Conservation (phyloP, 371 early-diverging fungal genomes). For the Sporodiniella umbellata region DNA sequence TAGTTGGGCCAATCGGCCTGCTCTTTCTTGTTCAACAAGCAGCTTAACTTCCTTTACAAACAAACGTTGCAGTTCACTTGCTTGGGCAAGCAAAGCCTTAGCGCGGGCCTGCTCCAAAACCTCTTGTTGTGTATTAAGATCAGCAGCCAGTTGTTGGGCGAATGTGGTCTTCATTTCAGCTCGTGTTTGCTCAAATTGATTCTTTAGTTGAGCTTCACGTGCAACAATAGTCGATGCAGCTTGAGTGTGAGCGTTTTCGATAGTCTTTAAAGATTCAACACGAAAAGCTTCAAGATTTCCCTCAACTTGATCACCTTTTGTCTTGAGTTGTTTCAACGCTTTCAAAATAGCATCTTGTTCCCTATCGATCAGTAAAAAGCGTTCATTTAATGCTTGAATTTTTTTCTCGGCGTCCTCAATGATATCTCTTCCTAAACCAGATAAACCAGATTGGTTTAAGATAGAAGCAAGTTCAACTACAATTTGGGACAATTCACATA, state of each 20-base stretch:
- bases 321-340: constrained; percentile 10
- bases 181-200: constrained; percentile 36
- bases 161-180: constrained; percentile 22
- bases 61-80: constrained; percentile 49
- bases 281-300: constrained; percentile 21
- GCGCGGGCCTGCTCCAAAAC: constrained; percentile 36
- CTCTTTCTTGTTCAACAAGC: constrained; percentile 83
- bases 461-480: constrained; percentile 29
- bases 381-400: constrained; percentile 12
- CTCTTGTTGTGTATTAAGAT: constrained; percentile 36
- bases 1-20: constrained; percentile 79
- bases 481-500: constrained; percentile 23
- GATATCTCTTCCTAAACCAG: constrained; percentile 26
- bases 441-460: constrained; percentile 30
- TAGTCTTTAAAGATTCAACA: constrained; percentile 9
- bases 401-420: constrained; percentile 22
- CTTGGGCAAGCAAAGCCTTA: constrained; percentile 41
- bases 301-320: constrained; percentile 17
- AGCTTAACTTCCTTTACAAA: constrained; percentile 67
- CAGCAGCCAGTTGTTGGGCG: constrained; percentile 30
- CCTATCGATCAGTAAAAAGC: constrained; percentile 11
- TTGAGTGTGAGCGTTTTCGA: constrained; percentile 11
- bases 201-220: constrained; percentile 42
- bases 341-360: constrained; percentile 21
- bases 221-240: constrained; percentile 18